These are phyloP conservation scores for Pichia membranifaciens DNA, from an alignment of 805 yeast genomes.

Conservation along the genomic window DNA sequence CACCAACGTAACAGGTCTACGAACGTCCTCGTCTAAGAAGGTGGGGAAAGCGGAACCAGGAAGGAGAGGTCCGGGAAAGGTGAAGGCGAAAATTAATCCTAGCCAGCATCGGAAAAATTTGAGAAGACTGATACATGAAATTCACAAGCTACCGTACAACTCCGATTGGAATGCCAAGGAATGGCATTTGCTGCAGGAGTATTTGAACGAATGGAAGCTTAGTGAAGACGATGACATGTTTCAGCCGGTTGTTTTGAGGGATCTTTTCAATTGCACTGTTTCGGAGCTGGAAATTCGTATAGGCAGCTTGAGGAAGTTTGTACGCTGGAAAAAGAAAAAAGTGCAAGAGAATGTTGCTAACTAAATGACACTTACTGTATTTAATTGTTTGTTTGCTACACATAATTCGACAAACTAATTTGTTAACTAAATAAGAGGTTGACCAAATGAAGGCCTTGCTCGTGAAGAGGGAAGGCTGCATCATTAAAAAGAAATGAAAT, in stretches of 20 bases:
- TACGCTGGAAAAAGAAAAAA: constrained; percentile 17
- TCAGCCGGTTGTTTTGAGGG: constrained; percentile 1
- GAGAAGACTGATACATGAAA: constrained; percentile 5
- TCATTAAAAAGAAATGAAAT: too few species aligned
- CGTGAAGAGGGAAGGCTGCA: too few species aligned
- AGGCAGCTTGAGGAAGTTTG: constrained; percentile 16
- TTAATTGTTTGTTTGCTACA: background rate
- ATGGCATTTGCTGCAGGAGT: constrained; percentile 22
- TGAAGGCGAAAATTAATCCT: background rate
- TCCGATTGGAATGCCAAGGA: constrained; percentile 20
- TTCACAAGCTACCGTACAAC: constrained; percentile 9
- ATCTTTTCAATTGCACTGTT: constrained; percentile 22
- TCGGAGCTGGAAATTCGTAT: constrained; percentile 21
- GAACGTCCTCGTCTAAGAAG: background rate
- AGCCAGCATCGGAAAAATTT: background rate
- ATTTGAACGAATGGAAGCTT: constrained; percentile 19
- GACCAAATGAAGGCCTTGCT: too few species aligned
- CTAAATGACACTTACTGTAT: too few species aligned
- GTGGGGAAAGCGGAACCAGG: background rate
- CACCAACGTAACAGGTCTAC: background rate
- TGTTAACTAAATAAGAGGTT: too few species aligned
- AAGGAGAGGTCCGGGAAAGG: too few species aligned
- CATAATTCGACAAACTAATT: too few species aligned
- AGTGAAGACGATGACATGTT: constrained; percentile 14
- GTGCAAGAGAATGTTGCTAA: background rate